These are phyloP conservation scores for Macaranga tanarius DNA, from an alignment of 441 rosid species.

Conservation along the genomic window DNA sequence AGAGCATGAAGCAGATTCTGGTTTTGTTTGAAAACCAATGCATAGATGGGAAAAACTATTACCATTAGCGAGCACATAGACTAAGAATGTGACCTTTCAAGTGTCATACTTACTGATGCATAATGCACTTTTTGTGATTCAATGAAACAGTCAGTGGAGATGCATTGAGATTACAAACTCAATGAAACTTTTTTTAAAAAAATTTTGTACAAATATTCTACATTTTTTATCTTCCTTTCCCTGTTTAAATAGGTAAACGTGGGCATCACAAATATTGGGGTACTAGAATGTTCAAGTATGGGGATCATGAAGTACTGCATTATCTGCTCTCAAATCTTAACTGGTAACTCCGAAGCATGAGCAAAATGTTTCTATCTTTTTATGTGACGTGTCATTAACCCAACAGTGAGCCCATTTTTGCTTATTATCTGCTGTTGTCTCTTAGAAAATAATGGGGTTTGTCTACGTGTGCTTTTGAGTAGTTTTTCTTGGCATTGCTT, in stretches of 20 bases:
- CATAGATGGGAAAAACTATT: no score
- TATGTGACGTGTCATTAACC: neutral
- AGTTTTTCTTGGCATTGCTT: constrained; percentile 32
- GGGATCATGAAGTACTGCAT: constrained; percentile 85
- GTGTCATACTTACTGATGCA: constrained; percentile 1
- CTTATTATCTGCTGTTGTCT: neutral
- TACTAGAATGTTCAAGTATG: constrained; percentile 96
- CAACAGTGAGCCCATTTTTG: constrained; percentile 3
- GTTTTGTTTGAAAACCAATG: neutral
- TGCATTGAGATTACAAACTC: neutral
- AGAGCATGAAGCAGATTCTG: neutral
- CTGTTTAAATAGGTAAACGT: constrained; percentile 65
- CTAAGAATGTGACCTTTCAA: neutral
- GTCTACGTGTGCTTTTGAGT: constrained; percentile 8
- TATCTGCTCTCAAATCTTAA: constrained; percentile 90
- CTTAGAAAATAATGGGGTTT: constrained; percentile 13
- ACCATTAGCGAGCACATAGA: no score
- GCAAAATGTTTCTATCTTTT: constrained; percentile 15
- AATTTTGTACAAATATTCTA: constrained; percentile 9
- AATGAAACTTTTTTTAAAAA: neutral
- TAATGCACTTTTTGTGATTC: neutral
- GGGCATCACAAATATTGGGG: constrained; percentile 98
- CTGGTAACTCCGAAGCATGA: constrained; percentile 57
- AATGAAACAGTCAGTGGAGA: neutral
- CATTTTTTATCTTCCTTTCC: constrained; percentile 3